phyloP scores from a whole-genome alignment of 495 filamentous ascomycete species.

The Margaritispora aquatica region DNA sequence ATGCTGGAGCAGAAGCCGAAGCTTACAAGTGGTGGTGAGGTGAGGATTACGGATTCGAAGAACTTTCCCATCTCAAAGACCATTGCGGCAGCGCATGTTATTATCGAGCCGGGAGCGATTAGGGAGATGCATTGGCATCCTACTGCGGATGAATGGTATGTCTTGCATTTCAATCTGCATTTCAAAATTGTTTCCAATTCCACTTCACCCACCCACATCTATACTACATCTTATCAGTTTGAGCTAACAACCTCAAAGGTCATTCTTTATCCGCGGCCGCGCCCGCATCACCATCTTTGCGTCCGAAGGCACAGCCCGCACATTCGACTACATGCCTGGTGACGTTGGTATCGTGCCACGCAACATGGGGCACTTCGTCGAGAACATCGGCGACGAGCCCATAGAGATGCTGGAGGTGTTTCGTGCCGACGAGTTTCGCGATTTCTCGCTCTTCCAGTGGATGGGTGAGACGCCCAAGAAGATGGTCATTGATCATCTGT shows the following conservation, averaged over 20 bases:
- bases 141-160: constrained; percentile 61
- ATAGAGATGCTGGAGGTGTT: constrained; percentile 66
- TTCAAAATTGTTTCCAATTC: too few relatives aligned
- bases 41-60: constrained; percentile 36
- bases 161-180: too few relatives aligned
- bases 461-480: constrained; percentile 56
- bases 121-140: constrained; percentile 80
- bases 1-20: constrained; percentile 12
- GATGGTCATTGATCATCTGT: constrained; percentile 45
- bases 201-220: too few relatives aligned
- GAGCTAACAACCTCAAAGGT: too few relatives aligned
- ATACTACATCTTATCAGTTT: too few relatives aligned
- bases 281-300: constrained; percentile 63
- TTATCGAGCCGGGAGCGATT: constrained; percentile 62
- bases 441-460: constrained; percentile 39
- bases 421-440: constrained; percentile 51
- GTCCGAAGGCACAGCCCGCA: constrained; percentile 51
- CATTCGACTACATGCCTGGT: constrained; percentile 69
- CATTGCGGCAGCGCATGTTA: constrained; percentile 58
- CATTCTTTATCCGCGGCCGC: constrained; percentile 65
- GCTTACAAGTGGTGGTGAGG: constrained; percentile 11
- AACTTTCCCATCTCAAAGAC: constrained; percentile 54
- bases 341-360: constrained; percentile 66
- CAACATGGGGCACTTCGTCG: constrained; percentile 64
- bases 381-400: constrained; percentile 66